Evolutionary conservation across 345 rosid species (phyloP).

Genomic region (Syzygium jambos): DNA sequence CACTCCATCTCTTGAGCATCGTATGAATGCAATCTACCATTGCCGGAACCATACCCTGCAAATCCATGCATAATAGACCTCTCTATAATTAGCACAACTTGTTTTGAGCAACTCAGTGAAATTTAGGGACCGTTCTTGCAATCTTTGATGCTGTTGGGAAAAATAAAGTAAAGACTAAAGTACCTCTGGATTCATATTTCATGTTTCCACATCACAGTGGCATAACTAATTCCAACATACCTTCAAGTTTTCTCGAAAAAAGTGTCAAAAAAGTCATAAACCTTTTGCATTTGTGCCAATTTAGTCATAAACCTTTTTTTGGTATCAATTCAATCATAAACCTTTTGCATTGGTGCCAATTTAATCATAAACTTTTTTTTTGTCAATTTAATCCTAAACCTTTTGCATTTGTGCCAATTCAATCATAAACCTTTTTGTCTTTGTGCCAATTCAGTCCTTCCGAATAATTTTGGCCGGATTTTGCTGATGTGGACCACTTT

Average conservation of each 20-base stretch:
- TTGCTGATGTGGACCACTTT: no score
- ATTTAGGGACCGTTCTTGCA: not conserved
- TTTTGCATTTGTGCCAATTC: no score
- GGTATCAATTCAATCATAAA: no score
- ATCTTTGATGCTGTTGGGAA: not conserved
- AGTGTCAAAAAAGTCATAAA: no score
- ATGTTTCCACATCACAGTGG: not conserved
- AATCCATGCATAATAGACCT: not conserved
- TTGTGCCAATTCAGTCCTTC: no score
- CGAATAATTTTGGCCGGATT: no score
- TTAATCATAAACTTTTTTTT: no score
- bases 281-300: no score
- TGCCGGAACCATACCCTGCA: slow-evolving; percentile 23
- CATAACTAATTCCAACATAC: not conserved
- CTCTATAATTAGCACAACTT: not conserved
- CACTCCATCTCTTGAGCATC: slow-evolving; percentile 32
- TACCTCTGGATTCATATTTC: not conserved
- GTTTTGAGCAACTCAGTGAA: not conserved
- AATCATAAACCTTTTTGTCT: no score
- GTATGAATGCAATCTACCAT: slow-evolving; percentile 21
- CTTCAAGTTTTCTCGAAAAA: not conserved
- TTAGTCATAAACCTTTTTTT: no score
- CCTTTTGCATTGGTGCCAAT: no score
- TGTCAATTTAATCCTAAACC: no score
- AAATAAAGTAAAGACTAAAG: not conserved